Evolutionary conservation across 2,329 filamentous ascomycete species (phyloP).

Genomic region (Hymenoscyphus repandus): DNA sequence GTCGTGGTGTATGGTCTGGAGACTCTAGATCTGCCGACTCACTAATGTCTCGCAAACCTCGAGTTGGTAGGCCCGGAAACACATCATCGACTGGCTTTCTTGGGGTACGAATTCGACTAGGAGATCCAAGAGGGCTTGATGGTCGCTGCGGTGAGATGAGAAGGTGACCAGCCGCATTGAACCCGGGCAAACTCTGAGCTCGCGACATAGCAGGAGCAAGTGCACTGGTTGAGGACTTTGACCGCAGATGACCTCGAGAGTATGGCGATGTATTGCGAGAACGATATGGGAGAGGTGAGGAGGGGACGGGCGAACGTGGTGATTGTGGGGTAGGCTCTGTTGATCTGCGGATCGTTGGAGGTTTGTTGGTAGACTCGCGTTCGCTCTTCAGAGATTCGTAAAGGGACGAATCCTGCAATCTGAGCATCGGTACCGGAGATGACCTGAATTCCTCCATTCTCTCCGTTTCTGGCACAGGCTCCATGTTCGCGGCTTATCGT

Average conservation of each 20-base stretch:
- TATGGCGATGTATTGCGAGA: constrained; percentile 59
- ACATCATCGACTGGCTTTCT: constrained; percentile 55
- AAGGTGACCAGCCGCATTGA: constrained; percentile 54
- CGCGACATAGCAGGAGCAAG: constrained; percentile 53
- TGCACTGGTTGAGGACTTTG: constrained; percentile 51
- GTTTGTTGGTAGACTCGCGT: constrained; percentile 35
- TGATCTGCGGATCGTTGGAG: constrained; percentile 49
- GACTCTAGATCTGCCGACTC: constrained; percentile 31
- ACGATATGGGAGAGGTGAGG: constrained; percentile 49
- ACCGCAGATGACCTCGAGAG: constrained; percentile 51
- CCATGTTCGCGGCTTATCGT: constrained; percentile 42
- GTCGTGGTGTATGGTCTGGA: constrained; percentile 38
- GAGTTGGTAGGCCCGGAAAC: constrained; percentile 50
- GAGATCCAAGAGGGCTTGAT: constrained; percentile 50
- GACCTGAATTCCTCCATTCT: constrained; percentile 61
- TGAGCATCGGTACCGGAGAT: constrained; percentile 50
- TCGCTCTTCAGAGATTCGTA: constrained; percentile 15
- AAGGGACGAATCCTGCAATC: constrained; percentile 33
- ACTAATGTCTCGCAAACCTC: constrained; percentile 23
- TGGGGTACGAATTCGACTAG: constrained; percentile 45
- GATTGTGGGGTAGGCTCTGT: constrained; percentile 51
- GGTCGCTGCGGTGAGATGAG: constrained; percentile 48
- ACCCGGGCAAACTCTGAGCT: constrained; percentile 59
- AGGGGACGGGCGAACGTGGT: constrained; percentile 40
- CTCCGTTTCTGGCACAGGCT: constrained; percentile 64